These are phyloP conservation scores for Huntiella decipiens DNA, from an alignment of 2,329 filamentous ascomycete species.

Conservation along the genomic window DNA sequence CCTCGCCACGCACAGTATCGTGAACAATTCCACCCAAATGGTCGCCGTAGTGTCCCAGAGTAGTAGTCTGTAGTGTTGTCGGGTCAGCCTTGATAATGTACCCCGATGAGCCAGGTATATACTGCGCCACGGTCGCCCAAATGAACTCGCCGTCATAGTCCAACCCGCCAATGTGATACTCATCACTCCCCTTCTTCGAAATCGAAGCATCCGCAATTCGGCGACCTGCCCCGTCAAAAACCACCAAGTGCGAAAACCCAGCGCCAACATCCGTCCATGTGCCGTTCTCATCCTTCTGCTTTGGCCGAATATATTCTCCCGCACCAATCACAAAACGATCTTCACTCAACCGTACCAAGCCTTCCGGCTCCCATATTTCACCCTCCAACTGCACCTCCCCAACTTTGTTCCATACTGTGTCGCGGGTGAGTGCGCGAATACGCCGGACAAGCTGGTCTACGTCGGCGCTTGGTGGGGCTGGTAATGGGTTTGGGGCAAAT, in stretches of 20 bases:
- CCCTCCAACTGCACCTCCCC: conserved; percentile 24
- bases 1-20: conserved; percentile 18
- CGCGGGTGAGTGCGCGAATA: conserved; percentile 20
- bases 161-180: conserved; percentile 29
- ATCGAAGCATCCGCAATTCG: conserved; percentile 26
- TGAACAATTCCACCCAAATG: conserved; percentile 29
- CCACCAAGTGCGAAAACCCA: conserved; percentile 26
- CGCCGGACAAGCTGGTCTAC: conserved; percentile 20
- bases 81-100: conserved; percentile 23
- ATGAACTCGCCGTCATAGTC: conserved; percentile 29
- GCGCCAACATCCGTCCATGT: conserved; percentile 27
- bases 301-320: conserved; percentile 22
- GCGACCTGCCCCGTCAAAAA: conserved; percentile 24
- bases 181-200: conserved; percentile 19
- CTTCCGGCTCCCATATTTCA: conserved; percentile 29
- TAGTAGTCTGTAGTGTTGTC: conserved; percentile 18
- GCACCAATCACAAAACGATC: conserved; percentile 27
- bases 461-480: conserved; percentile 19
- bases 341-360: conserved; percentile 24
- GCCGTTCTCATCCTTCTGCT: conserved; percentile 27
- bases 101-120: conserved; percentile 27
- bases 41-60: conserved; percentile 21
- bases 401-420: conserved; percentile 24
- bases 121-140: conserved; percentile 28
- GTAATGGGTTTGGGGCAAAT: conserved; percentile 19